These are phyloP conservation scores for Sindora glabra DNA, from an alignment of 306 rosid genomes.

Conservation along the genomic window DNA sequence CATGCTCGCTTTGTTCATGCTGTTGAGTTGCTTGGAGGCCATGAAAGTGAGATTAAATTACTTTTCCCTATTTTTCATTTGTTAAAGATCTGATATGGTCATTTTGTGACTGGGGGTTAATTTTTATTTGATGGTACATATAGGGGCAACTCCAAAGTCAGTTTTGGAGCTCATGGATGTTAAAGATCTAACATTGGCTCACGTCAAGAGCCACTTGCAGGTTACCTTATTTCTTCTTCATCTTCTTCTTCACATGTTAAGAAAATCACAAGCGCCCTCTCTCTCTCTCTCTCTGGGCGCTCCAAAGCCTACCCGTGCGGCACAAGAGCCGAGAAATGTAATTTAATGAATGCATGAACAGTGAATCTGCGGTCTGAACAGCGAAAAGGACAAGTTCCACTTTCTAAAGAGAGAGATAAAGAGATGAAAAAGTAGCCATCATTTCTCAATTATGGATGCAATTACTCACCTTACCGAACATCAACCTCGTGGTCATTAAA, in stretches of 20 bases:
- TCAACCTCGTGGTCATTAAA: constrained; percentile 62
- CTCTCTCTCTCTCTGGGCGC: constrained; percentile 22
- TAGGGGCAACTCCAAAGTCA: constrained; percentile 94
- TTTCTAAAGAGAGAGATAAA: constrained; percentile 37
- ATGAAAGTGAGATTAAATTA: constrained; percentile 53
- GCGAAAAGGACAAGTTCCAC: constrained; percentile 78
- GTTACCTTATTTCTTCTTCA: constrained; percentile 17
- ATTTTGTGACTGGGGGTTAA: background rate
- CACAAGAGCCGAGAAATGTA: constrained; percentile 57
- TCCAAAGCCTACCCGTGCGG: constrained; percentile 31
- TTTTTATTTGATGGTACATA: background rate
- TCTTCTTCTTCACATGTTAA: constrained; percentile 2
- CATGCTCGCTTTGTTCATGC: constrained; percentile 88
- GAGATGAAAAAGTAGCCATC: constrained; percentile 61
- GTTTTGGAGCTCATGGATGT: constrained; percentile 94
- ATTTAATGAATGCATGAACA: constrained; percentile 42
- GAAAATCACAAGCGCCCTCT: constrained; percentile 4
- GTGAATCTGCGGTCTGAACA: constrained; percentile 31
- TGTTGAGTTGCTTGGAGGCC: constrained; percentile 91
- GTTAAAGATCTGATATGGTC: background rate
- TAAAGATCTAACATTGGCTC: constrained; percentile 92
- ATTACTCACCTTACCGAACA: constrained; percentile 78
- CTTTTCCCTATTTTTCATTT: background rate
- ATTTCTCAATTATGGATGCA: constrained; percentile 93
- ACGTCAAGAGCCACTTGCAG: constrained; percentile 98